Evolutionary conservation across 148 eudicot genomes (phyloP), one percentile per base, ranked within the genome.

Genomic region (Mesembryanthemum crystallinum): DNA sequence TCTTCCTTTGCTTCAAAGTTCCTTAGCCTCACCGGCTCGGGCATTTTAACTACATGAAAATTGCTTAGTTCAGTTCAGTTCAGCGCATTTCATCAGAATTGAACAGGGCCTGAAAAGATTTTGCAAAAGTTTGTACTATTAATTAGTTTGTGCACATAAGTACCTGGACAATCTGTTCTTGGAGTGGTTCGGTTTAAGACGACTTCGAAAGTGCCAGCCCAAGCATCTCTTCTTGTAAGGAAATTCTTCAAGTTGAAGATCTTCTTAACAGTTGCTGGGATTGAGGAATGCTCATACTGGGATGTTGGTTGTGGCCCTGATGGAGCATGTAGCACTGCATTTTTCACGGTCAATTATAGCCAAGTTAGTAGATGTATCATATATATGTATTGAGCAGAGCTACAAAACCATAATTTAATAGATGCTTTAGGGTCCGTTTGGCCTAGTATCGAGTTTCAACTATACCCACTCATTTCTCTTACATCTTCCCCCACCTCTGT

Each of bases 171-270:
- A 67, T 92, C 91, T 25, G 88, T 87, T 83, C 98, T 84, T 0
- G 98, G 98, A 70, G 80, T 74, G 1, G 66, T 79, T 79, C 91
- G 67, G 52, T 64, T 92, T 1, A 89, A 32, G 37, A 90, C 81
- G n/a, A 55, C 75, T 24, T 92, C 98, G 21, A 92, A 90, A 45
- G 98, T 90, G 39, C 90, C 98, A 0, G 98, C 96, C 96, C 96
- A 92, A 7, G 84, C 93, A 64, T 92, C 96, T 43, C 96, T 82
- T 39, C 86, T 82, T 0, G 91, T 90, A 64, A 92, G 82, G 71
- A 92, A 92, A 29, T 90, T 85, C 65, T 85, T 90, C 72, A 92
- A 47, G 71, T 90, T 89, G 83, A 92, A 92, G 25, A 92, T 69
- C 85, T 92, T 92, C 76, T 90, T 92, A 11, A 92, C 85, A 5